These are phyloP conservation scores for Galeopsis tetrahit DNA, from an alignment of 257 asterid genomes.

Conservation along the genomic window DNA sequence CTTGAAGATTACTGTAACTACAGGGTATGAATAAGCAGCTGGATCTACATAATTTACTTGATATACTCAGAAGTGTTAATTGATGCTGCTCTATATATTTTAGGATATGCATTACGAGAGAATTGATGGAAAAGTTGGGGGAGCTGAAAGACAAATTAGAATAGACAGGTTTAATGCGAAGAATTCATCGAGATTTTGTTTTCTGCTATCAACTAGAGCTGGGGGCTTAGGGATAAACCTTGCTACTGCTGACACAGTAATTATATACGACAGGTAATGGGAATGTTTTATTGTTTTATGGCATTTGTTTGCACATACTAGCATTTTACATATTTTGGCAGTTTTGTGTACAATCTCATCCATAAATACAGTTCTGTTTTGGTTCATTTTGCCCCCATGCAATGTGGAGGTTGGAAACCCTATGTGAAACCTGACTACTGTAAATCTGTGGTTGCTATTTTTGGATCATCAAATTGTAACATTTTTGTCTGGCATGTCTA, in stretches of 20 bases:
- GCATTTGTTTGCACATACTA: conserved; percentile 15
- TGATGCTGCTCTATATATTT: conserved; percentile 37
- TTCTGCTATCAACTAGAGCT: conserved; percentile 97
- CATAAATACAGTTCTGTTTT: neutral
- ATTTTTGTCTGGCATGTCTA: neutral
- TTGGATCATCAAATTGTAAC: neutral
- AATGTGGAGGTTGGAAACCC: neutral
- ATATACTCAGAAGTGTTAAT: conserved; percentile 7
- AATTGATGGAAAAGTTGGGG: conserved; percentile 96
- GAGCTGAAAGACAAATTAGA: conserved; percentile 95
- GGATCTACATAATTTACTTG: conserved; percentile 28
- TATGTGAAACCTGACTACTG: neutral
- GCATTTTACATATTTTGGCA: conserved; percentile 16
- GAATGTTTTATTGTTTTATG: conserved; percentile 24
- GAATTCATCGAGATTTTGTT: conserved; percentile 95
- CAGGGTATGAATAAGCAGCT: conserved; percentile 51
- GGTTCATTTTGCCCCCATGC: neutral
- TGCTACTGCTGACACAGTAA: conserved; percentile 96
- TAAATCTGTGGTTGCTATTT: too few relatives aligned
- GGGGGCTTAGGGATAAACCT: conserved; percentile 99
- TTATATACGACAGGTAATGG: conserved; percentile 91
- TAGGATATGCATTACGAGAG: conserved; percentile 94
- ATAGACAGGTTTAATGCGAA: conserved; percentile 96
- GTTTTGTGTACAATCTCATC: neutral
- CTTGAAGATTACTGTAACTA: conserved; percentile 94